These are phyloP conservation scores for Botrytis squamosa DNA, from an alignment of 2,329 filamentous ascomycete species.

Conservation along the genomic window DNA sequence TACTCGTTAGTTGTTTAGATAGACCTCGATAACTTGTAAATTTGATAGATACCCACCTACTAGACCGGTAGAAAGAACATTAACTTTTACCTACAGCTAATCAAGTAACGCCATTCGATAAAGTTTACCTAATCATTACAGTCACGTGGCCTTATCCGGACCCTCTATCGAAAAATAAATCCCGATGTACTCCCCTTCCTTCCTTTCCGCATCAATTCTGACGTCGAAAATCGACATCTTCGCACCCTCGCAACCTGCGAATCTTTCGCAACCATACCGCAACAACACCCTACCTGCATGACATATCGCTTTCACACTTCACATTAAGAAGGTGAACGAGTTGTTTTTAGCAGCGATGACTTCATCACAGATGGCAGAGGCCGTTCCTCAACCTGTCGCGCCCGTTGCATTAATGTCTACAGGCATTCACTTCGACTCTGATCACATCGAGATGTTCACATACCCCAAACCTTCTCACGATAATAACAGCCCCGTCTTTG, in stretches of 20 bases:
- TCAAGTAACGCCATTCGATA: not conserved
- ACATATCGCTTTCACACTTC: not conserved
- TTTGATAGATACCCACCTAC: not conserved
- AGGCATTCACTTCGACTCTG: not conserved
- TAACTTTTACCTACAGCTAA: not conserved
- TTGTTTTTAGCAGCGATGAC: constrained; percentile 41
- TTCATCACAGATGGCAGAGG: constrained; percentile 34
- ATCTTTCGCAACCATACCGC: not conserved
- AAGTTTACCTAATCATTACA: not conserved
- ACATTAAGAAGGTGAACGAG: constrained; percentile 36
- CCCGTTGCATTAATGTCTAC: constrained; percentile 21
- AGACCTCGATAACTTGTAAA: not conserved
- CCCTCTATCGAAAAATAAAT: constrained; percentile 12
- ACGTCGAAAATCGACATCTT: not conserved
- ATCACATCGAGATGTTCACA: not conserved
- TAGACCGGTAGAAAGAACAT: too few species aligned
- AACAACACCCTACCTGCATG: not conserved
- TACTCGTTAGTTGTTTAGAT: not conserved
- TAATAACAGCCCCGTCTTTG: not conserved
- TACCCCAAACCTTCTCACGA: not conserved
- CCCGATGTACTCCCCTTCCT: constrained; percentile 7
- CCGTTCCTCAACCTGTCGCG: constrained; percentile 17
- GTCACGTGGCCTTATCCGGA: constrained; percentile 12
- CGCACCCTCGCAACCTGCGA: not conserved
- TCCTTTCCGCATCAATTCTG: not conserved